Base-by-base conservation (phyloP, 768 basidiomycete genomes). In the Jaapia argillacea region DNA sequence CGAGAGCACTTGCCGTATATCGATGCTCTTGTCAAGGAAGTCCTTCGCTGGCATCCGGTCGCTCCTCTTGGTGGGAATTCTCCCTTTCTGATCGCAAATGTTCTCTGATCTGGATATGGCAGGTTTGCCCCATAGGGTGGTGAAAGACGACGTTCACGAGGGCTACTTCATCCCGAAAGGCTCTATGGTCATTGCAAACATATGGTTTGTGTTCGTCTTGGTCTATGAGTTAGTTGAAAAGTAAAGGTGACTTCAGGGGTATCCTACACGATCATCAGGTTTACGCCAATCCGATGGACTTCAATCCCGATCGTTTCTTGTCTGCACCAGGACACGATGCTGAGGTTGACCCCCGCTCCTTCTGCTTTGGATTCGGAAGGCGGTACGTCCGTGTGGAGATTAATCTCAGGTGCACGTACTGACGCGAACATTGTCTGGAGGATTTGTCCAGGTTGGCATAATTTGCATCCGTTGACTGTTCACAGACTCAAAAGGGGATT, bases 21-120 rank as follows among this genome's bases (percentile, higher is more conserved):
- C 16, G 45, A 51, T 7, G 52, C 58, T 1, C 57, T 66, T 33
- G 50, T 59, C 40, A 62, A 61, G 41, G 58, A 60, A 41, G 51
- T 55, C 2, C 13, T 16, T 21, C 33, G 26, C 14, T 22, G 57
- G 57, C 51, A 55, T 7, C 39, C 37, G 7, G 7, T 22, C 10
- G 21, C 22, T 22, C 37, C 37, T 10, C 37, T 38, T 6, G 21
- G 37, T 38, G 22, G 7, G 37, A 12, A 33, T n/a, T n/a, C 10
- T 16, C 10, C 10, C 16, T 10, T 33, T 10, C 28, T 33, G 28
- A 10, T 33, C 28, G 16, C 10, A 10, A 10, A 10, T 33, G 28
- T 10, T 10, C 28, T 33, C 28, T 10, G 10, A 16, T 16, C 16
- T 10, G 16, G 28, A 10, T 10, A 33, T 33, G 10, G 10, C 43